Conservation (phyloP, 805 yeast genomes). For the Cyberlindnera nakhonratchasimensis region DNA sequence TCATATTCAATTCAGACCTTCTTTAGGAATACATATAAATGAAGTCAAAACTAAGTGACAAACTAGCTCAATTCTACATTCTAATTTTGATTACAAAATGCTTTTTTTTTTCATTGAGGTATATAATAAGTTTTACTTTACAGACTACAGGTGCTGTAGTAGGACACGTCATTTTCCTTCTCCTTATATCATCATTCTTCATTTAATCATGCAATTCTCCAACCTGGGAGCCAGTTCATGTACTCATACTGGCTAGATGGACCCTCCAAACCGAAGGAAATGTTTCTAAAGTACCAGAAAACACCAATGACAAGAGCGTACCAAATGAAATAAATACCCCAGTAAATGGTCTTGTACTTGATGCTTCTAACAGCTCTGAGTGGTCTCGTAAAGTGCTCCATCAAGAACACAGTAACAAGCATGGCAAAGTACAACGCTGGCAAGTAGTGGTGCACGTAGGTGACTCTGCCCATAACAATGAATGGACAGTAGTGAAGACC, state of each 20-base stretch:
- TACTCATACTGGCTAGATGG: slow-evolving; percentile 37
- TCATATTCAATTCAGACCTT: background rate
- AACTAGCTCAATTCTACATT: too few relatives aligned
- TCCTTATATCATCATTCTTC: background rate
- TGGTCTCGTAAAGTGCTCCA: slow-evolving; percentile 40
- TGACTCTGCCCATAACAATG: slow-evolving; percentile 79
- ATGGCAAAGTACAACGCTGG: slow-evolving; percentile 81
- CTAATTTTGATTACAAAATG: too few relatives aligned
- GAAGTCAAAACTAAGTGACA: too few relatives aligned
- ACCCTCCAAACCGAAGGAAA: slow-evolving; percentile 66
- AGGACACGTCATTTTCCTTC: too few relatives aligned
- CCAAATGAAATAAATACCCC: slow-evolving; percentile 36
- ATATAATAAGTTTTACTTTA: background rate
- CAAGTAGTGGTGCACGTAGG: slow-evolving; percentile 80
- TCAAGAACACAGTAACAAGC: slow-evolving; percentile 48
- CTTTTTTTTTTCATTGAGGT: background rate
- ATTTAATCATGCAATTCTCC: slow-evolving; percentile 39
- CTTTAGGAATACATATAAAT: too few relatives aligned
- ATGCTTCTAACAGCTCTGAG: slow-evolving; percentile 21
- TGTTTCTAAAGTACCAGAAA: slow-evolving; percentile 59
- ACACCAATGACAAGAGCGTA: slow-evolving; percentile 44
- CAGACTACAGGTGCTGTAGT: too few relatives aligned
- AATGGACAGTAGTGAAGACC: slow-evolving; percentile 74
- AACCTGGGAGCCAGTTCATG: slow-evolving; percentile 46
- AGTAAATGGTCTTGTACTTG: slow-evolving; percentile 26